Conservation (phyloP, 306 rosid genomes). For the Clitoria ternatea region DNA sequence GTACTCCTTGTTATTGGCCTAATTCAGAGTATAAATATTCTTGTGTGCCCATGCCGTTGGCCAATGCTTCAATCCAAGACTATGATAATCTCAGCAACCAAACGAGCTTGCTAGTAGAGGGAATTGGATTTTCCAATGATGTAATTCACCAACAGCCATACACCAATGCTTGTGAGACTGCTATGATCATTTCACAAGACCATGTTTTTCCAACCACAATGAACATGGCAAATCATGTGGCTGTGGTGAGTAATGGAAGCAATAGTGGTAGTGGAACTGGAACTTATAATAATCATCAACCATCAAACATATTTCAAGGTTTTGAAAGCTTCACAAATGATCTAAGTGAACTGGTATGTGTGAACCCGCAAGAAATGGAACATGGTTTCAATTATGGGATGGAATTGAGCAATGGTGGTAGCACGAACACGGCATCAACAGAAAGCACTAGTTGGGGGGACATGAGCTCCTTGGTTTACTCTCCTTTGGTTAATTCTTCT, state of each 20-base stretch:
- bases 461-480: conserved; percentile 51
- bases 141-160: neutral
- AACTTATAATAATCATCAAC: conserved; percentile 25
- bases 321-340: conserved; percentile 38
- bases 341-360: conserved; percentile 38
- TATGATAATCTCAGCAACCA: conserved; percentile 29
- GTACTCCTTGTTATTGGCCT: conserved; percentile 44
- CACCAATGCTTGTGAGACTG: conserved; percentile 16
- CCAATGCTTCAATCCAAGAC: conserved; percentile 30
- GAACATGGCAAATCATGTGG: conserved; percentile 21
- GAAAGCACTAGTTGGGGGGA: conserved; percentile 79
- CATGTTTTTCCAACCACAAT: conserved; percentile 27
- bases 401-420: conserved; percentile 33
- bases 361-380: conserved; percentile 29
- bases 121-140: conserved; percentile 31
- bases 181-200: conserved; percentile 21
- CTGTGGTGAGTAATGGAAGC: neutral
- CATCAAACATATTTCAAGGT: conserved; percentile 34
- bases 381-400: conserved; percentile 41
- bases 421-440: conserved; percentile 39
- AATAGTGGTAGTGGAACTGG: neutral
- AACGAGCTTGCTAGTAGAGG: conserved; percentile 44
- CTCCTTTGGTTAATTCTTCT: conserved; percentile 60
- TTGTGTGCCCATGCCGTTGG: conserved; percentile 28
- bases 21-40: conserved; percentile 31